A percentile compares a stretch with the other conserved stretches of the same genome.
These are phyloP conservation scores for Citrus maxima DNA, from an alignment of 345 rosid genomes.

Conservation along the genomic window DNA sequence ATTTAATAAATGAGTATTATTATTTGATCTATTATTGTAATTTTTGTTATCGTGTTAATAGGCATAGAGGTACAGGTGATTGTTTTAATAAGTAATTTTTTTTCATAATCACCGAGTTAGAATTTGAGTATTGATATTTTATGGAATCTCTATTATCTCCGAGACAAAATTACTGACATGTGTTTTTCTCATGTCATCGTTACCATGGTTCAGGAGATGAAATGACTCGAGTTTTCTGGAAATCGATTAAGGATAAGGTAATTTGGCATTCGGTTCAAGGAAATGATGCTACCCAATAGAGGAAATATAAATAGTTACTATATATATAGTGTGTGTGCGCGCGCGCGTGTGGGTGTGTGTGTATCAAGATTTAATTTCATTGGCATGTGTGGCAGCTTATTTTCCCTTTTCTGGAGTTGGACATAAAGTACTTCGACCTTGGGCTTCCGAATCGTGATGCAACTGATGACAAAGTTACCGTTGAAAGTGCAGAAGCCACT, in stretches of 20 bases:
- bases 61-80: too few species aligned
- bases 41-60: too few species aligned
- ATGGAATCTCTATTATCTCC: neutral
- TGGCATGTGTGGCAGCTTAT: constrained; percentile 59
- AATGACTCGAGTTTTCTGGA: constrained; percentile 95
- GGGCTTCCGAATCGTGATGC: constrained; percentile 64
- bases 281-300: neutral
- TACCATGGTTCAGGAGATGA: constrained; percentile 71
- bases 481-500: constrained; percentile 70
- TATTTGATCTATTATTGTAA: too few species aligned
- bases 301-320: neutral
- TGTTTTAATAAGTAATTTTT: too few species aligned
- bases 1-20: too few species aligned
- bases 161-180: neutral
- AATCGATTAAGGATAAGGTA: constrained; percentile 96
- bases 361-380: neutral
- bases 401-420: constrained; percentile 76
- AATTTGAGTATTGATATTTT: neutral
- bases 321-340: too few species aligned
- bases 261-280: neutral
- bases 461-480: constrained; percentile 61
- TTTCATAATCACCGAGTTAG: neutral
- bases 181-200: neutral
- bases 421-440: constrained; percentile 68
- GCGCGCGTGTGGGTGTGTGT: accelerated